phyloP scores from a whole-genome alignment of 2,329 filamentous ascomycete species.

The Penicillium sp. region DNA sequence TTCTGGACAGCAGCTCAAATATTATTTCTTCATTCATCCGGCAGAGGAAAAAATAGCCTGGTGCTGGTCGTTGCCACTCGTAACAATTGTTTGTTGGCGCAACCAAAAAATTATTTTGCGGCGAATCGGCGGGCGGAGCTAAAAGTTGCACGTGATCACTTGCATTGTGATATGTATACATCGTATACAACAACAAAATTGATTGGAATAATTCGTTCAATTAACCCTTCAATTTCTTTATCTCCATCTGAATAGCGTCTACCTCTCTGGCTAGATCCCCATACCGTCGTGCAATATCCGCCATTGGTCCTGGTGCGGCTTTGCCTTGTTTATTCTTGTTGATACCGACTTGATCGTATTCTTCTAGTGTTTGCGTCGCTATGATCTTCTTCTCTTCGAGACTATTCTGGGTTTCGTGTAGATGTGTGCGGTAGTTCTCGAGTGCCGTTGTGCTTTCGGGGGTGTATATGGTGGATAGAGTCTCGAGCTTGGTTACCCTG shows the following conservation, averaged over 20 bases:
- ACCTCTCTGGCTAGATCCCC: constrained; percentile 34
- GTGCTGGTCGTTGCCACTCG: background rate
- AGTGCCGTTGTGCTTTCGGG: constrained; percentile 34
- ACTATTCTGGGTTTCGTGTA: constrained; percentile 18
- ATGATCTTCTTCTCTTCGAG: constrained; percentile 21
- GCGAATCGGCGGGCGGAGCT: background rate
- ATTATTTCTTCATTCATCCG: background rate
- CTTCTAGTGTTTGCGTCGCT: constrained; percentile 29
- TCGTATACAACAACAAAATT: constrained; percentile 6
- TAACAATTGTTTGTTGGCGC: background rate
- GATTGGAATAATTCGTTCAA: background rate
- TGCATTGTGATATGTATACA: too few species aligned
- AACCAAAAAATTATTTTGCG: background rate
- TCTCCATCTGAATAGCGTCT: constrained; percentile 33
- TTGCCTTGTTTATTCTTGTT: background rate
- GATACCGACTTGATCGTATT: constrained; percentile 29
- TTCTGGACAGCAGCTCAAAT: background rate
- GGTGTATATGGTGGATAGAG: constrained; percentile 34
- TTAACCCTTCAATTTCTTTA: constrained; percentile 25
- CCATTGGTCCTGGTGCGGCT: constrained; percentile 25
- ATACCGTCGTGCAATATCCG: constrained; percentile 37
- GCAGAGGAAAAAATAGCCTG: too few species aligned
- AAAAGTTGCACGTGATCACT: background rate
- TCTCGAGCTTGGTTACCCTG: constrained; percentile 36
- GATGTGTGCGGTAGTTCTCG: constrained; percentile 29